Percentiles rank a stretch among this genome's conserved stretches.
These are phyloP conservation scores for Eimeria maxima DNA, from an alignment of 169 alveolate species.

Conservation along the genomic window DNA sequence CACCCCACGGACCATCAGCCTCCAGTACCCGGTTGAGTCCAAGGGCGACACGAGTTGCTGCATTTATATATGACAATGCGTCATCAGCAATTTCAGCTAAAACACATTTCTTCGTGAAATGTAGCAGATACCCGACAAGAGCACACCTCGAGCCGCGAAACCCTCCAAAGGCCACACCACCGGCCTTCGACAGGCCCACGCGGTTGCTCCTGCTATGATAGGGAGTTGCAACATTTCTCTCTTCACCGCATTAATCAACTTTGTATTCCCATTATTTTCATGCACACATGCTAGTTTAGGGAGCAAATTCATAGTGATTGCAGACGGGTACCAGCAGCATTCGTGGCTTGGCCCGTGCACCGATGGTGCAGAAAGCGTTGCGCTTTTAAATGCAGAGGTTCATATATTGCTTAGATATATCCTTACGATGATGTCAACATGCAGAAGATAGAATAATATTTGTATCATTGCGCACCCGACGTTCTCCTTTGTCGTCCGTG, in stretches of 20 bases:
- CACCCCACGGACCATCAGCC: not conserved
- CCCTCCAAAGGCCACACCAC: not conserved
- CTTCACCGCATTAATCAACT: not conserved
- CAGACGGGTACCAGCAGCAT: not conserved
- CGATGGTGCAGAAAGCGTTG: not conserved
- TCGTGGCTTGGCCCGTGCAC: conserved; percentile 10
- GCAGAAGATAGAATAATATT: not conserved
- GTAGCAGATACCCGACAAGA: not conserved
- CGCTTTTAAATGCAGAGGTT: not conserved
- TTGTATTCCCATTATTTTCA: not conserved
- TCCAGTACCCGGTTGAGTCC: not conserved
- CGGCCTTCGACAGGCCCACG: conserved; percentile 3
- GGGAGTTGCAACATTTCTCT: not conserved
- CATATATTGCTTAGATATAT: not conserved
- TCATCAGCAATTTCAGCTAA: not conserved
- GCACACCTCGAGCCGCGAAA: not conserved
- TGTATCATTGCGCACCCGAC: not conserved
- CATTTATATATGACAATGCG: not conserved
- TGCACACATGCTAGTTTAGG: not conserved
- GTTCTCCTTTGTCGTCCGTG: not conserved
- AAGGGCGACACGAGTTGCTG: not conserved
- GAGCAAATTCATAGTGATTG: not conserved
- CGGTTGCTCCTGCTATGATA: not conserved
- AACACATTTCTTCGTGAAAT: not conserved
- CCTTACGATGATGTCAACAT: not conserved